phyloP scores from a whole-genome alignment of 2,329 filamentous ascomycete species.

The Xylaria sp. region DNA sequence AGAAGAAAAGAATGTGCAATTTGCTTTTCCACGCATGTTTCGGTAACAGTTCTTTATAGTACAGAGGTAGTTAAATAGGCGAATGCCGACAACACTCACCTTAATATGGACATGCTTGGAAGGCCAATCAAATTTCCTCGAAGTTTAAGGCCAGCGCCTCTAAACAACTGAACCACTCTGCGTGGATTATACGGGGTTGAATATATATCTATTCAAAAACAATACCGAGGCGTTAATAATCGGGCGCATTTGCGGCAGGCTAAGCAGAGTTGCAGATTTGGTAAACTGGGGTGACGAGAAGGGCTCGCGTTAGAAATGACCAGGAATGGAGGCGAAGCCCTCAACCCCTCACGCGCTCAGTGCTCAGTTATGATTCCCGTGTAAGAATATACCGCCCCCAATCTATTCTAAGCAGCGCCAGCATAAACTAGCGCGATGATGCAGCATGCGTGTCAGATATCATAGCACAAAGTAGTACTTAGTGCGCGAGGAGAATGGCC shows the following conservation, averaged over 20 bases:
- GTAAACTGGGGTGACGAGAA: neutral
- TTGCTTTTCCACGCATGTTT: neutral
- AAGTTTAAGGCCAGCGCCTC: neutral
- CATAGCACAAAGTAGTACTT: neutral
- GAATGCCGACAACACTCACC: neutral
- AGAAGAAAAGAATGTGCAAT: neutral
- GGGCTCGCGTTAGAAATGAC: neutral
- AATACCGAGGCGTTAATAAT: neutral
- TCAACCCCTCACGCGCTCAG: neutral
- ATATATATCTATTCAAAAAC: neutral
- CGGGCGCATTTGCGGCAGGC: neutral
- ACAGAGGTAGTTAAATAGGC: neutral
- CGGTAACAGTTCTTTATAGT: neutral
- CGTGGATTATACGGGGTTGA: neutral
- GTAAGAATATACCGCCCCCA: neutral
- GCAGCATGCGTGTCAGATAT: slow-evolving; percentile 19
- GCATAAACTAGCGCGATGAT: neutral
- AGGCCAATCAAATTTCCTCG: slow-evolving; percentile 5
- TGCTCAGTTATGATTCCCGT: no score
- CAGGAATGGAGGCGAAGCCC: neutral
- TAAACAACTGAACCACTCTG: neutral
- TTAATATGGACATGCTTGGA: slow-evolving; percentile 1
- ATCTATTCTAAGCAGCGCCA: slow-evolving; percentile 4
- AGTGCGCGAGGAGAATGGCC: neutral
- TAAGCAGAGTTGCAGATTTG: neutral